Evolutionary conservation across 441 rosid species (phyloP).

Genomic region (Dalechampia spathulata): DNA sequence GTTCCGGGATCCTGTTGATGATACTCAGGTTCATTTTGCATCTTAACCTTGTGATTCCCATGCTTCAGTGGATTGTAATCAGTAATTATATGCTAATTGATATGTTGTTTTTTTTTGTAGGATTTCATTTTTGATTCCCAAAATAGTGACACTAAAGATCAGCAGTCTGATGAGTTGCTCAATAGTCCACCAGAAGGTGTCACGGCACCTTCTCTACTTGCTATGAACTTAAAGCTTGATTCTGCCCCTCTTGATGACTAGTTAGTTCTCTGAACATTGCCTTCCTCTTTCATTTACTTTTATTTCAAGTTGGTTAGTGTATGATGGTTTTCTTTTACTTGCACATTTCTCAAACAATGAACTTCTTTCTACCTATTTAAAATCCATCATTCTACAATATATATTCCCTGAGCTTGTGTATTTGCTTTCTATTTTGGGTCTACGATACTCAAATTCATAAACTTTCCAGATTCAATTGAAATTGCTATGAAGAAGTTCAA

Average conservation of each 20-base stretch:
- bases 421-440: background rate
- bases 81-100: constrained; percentile 5
- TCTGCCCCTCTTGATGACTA: constrained; percentile 46
- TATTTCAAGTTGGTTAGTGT: too few species aligned
- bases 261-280: constrained; percentile 23
- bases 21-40: constrained; percentile 42
- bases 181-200: constrained; percentile 52
- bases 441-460: background rate
- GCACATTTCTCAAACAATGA: background rate
- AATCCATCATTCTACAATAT: background rate
- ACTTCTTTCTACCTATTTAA: background rate
- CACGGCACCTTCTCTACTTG: constrained; percentile 56
- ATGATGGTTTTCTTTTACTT: background rate
- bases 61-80: constrained; percentile 2
- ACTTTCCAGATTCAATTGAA: background rate
- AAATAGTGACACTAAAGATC: constrained; percentile 38
- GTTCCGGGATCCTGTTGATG: constrained; percentile 43
- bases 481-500: background rate
- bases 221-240: constrained; percentile 66
- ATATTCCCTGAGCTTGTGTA: background rate
- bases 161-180: constrained; percentile 38
- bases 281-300: background rate
- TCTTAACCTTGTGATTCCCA: constrained; percentile 9
- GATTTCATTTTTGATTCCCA: constrained; percentile 48
- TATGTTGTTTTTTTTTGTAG: constrained; percentile 38